Percentiles rank a stretch among this genome's conserved stretches.
These are phyloP conservation scores for Lachnellula cervina DNA, from an alignment of 2,329 filamentous ascomycete species.

Conservation along the genomic window DNA sequence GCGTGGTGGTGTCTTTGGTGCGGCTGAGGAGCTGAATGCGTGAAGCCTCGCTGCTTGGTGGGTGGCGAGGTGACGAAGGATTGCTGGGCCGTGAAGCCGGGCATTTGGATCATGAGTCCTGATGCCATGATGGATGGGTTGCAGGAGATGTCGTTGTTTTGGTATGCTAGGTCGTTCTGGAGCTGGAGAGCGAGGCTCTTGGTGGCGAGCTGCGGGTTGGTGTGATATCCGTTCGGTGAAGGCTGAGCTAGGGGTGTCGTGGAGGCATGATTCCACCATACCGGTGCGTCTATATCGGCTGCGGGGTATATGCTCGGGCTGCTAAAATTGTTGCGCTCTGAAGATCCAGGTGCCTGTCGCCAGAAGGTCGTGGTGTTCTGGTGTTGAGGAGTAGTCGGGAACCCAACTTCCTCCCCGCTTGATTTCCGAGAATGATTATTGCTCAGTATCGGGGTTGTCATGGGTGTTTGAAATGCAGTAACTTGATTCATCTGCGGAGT, in stretches of 20 bases:
- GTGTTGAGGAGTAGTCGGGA: constrained; percentile 24
- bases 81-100: constrained; percentile 15
- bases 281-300: constrained; percentile 16
- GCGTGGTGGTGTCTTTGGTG: constrained; percentile 14
- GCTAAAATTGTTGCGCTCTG: constrained; percentile 12
- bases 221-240: constrained; percentile 22
- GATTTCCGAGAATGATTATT: constrained; percentile 18
- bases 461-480: constrained; percentile 20
- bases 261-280: constrained; percentile 30
- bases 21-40: constrained; percentile 5
- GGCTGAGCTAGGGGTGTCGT: constrained; percentile 26
- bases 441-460: constrained; percentile 23
- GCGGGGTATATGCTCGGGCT: constrained; percentile 7
- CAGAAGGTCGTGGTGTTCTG: constrained; percentile 20
- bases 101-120: constrained; percentile 30
- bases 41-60: constrained; percentile 16
- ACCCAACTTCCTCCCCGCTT: constrained; percentile 17
- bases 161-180: constrained; percentile 26
- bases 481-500: constrained; percentile 23
- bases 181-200: constrained; percentile 28
- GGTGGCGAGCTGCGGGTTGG: constrained; percentile 24
- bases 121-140: constrained; percentile 14
- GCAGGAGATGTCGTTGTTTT: constrained; percentile 16
- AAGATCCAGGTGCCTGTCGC: constrained; percentile 18
- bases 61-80: constrained; percentile 18